phyloP scores from a whole-genome alignment of 1,284 basidiomycete genomes.

The Spongispora temasekensis region DNA sequence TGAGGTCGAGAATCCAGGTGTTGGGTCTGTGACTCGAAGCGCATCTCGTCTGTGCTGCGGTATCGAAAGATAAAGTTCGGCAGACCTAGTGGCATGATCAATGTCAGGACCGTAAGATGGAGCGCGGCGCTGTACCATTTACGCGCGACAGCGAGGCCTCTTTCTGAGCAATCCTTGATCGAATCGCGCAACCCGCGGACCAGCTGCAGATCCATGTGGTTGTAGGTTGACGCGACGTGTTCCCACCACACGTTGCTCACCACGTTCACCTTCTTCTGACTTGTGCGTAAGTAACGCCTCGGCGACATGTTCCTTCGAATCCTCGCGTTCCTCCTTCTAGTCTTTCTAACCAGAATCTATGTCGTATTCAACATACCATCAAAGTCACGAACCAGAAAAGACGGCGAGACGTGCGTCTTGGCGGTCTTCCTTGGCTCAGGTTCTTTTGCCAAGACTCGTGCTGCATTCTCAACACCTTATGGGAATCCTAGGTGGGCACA shows the following conservation, averaged over 20 bases:
- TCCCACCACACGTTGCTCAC: background rate
- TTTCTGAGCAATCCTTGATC: conserved; percentile 59
- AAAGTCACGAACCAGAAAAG: conserved; percentile 15
- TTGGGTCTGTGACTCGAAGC: conserved; percentile 18
- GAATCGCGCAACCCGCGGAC: conserved; percentile 52
- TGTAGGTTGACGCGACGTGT: background rate
- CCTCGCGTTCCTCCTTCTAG: conserved; percentile 6
- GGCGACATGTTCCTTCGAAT: conserved; percentile 24
- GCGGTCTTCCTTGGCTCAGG: conserved; percentile 65
- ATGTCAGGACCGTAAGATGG: conserved; percentile 13
- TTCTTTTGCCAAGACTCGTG: conserved; percentile 25
- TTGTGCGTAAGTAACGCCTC: conserved; percentile 1
- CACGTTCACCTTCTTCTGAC: background rate
- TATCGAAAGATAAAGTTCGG: conserved; percentile 69
- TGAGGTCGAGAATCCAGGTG: conserved; percentile 47
- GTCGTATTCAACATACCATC: conserved; percentile 15
- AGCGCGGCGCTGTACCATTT: conserved; percentile 60
- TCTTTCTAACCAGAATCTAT: conserved; percentile 23
- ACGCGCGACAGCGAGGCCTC: conserved; percentile 60
- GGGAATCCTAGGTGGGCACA: conserved; percentile 81
- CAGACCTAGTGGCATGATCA: conserved; percentile 52
- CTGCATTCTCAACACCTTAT: conserved; percentile 4
- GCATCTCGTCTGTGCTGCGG: conserved; percentile 48
- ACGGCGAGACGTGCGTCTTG: conserved; percentile 39
- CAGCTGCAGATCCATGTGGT: conserved; percentile 34